These are phyloP conservation scores for Nevesoporus exiguus DNA, from an alignment of 768 basidiomycete species.

Conservation along the genomic window DNA sequence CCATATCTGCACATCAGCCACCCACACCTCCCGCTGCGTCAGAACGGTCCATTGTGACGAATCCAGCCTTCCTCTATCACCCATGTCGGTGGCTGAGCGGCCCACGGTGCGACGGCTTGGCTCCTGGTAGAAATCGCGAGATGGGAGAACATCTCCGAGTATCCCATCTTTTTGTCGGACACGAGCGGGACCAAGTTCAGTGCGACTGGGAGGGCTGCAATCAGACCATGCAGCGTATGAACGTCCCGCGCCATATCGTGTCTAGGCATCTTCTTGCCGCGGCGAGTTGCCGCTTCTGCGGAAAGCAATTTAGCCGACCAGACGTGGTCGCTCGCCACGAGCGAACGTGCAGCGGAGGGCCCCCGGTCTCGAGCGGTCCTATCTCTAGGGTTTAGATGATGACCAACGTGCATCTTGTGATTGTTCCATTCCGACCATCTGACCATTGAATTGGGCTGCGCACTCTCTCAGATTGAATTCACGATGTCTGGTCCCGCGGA, in stretches of 20 bases:
- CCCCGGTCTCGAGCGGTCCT: background rate
- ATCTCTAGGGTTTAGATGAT: background rate
- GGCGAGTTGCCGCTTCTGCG: slow-evolving; percentile 23
- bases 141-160: slow-evolving; percentile 28
- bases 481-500: slow-evolving; percentile 2
- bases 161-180: slow-evolving; percentile 22
- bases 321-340: slow-evolving; percentile 29
- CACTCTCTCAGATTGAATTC: background rate
- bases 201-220: slow-evolving; percentile 26
- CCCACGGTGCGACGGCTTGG: slow-evolving; percentile 20
- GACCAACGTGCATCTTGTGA: background rate
- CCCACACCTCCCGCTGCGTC: slow-evolving; percentile 13
- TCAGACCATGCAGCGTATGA: slow-evolving; percentile 28
- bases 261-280: slow-evolving; percentile 26
- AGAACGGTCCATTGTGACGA: background rate
- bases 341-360: slow-evolving; percentile 14
- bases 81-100: slow-evolving; percentile 24
- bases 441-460: background rate
- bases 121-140: slow-evolving; percentile 30
- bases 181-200: slow-evolving; percentile 23
- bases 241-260: slow-evolving; percentile 28
- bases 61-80: slow-evolving; percentile 8
- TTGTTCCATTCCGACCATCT: background rate
- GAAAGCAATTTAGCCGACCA: slow-evolving; percentile 24
- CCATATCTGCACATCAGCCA: slow-evolving; percentile 9